Evolutionary conservation across 495 filamentous ascomycete genomes (phyloP), one percentile per base, ranked within the genome.

Genomic region (Hypoxylon fuscum): DNA sequence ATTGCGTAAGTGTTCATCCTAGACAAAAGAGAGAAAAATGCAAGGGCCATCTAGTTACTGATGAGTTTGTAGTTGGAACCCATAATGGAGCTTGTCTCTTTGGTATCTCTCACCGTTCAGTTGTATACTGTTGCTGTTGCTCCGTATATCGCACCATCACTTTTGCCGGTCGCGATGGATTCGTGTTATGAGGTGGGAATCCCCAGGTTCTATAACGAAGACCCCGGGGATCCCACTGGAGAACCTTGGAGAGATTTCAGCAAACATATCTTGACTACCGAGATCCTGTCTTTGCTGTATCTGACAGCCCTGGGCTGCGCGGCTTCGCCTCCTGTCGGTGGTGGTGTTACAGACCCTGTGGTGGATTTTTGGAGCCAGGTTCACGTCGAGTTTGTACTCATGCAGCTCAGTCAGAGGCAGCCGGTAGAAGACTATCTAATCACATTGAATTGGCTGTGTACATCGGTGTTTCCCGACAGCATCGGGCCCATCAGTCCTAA

Each of bases 331-430:
- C 60, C 68, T 0, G 51, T 64, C 12, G 59, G 31, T 8, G 64
- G 64, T 42, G 56, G 59, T 25, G 31, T 61, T 4, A 45, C 48
- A 1, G 62, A 69, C 1, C 72, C 75, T 12, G 72, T 67, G 3
- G 49, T 62, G 3, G 69, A 74, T 27, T 80, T 81, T 48, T 82
- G 79, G 79, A 69, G 67, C 46, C 68, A 67, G 18, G 74, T 82
- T 11, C 74, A 79, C n/a, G 64, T 77, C 3, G 74, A 81, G n/a
- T 80, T 81, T 46, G 71, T 80, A 14, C 68, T 79, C 41, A 47
- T 75, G 37, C 72, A 79, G 50, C 70, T 82, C 2, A 76, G 70
- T 12, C 73, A 74, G 12, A 81, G 78, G 41, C 78, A 80, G 32
- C 74, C 76, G 1, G 68, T 76, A n/a, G 58, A 66, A 5, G 77